A percentile compares a stretch with the other conserved stretches of the same genome.
Evolutionary conservation across 345 rosid genomes (phyloP).

Genomic region (Gossypium stocksii): DNA sequence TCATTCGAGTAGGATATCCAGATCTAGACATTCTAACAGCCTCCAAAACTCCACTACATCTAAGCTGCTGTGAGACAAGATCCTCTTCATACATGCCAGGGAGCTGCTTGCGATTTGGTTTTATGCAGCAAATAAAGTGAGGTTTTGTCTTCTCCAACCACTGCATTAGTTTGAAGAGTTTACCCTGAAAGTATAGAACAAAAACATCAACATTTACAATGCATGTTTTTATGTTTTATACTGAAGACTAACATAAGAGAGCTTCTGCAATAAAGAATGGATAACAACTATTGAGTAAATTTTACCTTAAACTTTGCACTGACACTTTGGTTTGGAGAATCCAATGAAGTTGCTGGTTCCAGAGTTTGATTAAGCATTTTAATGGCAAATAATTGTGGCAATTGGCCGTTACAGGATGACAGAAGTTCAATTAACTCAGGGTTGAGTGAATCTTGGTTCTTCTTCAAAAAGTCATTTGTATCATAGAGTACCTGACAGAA

Average conservation of each 20-base stretch:
- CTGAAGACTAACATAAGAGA: background rate
- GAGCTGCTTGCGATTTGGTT: conserved; percentile 69
- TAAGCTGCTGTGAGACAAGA: conserved; percentile 75
- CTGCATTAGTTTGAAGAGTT: conserved; percentile 84
- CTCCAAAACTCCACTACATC: conserved; percentile 83
- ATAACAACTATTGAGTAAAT: conserved; percentile 7
- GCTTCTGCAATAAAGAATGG: background rate
- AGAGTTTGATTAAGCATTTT: conserved; percentile 38
- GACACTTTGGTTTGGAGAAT: conserved; percentile 62
- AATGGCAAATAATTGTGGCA: conserved; percentile 49
- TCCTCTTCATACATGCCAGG: conserved; percentile 63
- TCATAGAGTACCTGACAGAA: conserved; percentile 64
- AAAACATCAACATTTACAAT: background rate
- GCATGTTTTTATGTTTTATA: conserved; percentile 3
- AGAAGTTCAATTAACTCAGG: conserved; percentile 58
- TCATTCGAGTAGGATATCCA: conserved; percentile 83
- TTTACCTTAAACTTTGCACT: conserved; percentile 78
- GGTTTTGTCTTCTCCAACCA: conserved; percentile 77
- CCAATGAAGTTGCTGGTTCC: conserved; percentile 36
- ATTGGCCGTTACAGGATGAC: conserved; percentile 55
- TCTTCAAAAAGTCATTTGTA: conserved; percentile 86
- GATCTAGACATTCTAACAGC: conserved; percentile 83
- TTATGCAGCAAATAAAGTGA: conserved; percentile 88
- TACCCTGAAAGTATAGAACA: conserved; percentile 45
- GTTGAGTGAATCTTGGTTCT: conserved; percentile 80